Evolutionary conservation across 345 rosid genomes (phyloP).

Genomic region (Aethionema arabicum): DNA sequence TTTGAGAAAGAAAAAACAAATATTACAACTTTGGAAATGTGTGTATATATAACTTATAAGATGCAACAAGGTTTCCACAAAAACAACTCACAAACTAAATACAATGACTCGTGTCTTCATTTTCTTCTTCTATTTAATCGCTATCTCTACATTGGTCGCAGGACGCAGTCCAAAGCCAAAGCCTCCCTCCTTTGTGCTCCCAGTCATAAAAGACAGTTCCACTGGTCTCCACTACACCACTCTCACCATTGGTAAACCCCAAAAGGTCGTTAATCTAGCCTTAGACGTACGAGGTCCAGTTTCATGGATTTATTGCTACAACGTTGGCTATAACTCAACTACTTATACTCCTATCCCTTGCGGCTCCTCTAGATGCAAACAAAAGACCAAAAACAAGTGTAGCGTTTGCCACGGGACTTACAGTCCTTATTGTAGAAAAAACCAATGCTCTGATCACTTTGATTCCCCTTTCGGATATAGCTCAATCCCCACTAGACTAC

Average conservation of each 20-base stretch:
- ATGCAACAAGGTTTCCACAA: no score
- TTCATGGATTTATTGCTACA: constrained; percentile 46
- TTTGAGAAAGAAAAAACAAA: no score
- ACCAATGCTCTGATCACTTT: constrained; percentile 6
- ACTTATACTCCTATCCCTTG: constrained; percentile 36
- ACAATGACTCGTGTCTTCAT: no score
- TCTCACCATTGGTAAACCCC: neutral
- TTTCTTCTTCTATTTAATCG: no score
- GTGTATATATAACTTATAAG: no score
- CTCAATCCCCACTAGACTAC: neutral
- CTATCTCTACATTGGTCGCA: no score
- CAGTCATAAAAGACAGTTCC: no score
- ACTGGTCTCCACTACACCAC: neutral
- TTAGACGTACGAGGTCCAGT: constrained; percentile 17
- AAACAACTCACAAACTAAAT: no score
- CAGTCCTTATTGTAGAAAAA: constrained; percentile 42
- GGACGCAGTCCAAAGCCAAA: no score
- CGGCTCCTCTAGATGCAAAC: constrained; percentile 32
- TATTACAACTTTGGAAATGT: no score
- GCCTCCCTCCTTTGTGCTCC: no score
- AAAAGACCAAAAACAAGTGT: constrained; percentile 18
- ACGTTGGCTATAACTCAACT: constrained; percentile 36
- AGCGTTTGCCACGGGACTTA: constrained; percentile 20
- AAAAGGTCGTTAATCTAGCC: constrained; percentile 39
- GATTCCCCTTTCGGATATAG: neutral